Conservation (phyloP, 495 filamentous ascomycete genomes). For the Pyronema domesticum region DNA sequence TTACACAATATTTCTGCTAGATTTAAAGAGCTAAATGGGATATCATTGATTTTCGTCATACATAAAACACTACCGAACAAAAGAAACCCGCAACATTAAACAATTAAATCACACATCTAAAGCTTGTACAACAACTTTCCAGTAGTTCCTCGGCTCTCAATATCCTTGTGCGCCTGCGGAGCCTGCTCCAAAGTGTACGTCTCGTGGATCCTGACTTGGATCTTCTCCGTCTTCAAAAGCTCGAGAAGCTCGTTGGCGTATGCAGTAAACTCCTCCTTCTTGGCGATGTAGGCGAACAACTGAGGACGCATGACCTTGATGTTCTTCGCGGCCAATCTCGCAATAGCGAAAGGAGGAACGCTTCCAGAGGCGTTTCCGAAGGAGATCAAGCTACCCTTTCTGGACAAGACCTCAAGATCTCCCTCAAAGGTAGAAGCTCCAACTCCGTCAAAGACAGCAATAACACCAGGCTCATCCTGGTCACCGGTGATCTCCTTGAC, state of each 20-base stretch:
- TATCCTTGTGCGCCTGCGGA: conserved; percentile 55
- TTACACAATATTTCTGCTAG: too few species aligned
- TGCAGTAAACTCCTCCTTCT: conserved; percentile 53
- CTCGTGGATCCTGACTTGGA: conserved; percentile 63
- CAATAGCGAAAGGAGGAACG: conserved; percentile 55
- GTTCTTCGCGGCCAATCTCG: conserved; percentile 58
- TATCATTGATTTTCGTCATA: not conserved
- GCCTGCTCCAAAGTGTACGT: conserved; percentile 67
- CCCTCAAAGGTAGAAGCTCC: conserved; percentile 76
- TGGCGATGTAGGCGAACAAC: conserved; percentile 50
- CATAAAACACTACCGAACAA: too few species aligned
- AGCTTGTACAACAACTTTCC: conserved; percentile 52
- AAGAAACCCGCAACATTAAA: not conserved
- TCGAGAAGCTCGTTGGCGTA: conserved; percentile 60
- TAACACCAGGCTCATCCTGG: conserved; percentile 37
- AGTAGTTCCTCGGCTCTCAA: conserved; percentile 66
- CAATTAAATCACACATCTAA: not conserved
- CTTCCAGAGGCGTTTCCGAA: conserved; percentile 84
- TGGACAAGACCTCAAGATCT: conserved; percentile 55
- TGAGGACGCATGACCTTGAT: conserved; percentile 58
- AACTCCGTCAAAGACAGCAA: conserved; percentile 76
- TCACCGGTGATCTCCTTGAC: conserved; percentile 50
- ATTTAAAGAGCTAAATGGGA: not conserved
- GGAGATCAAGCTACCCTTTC: conserved; percentile 67
- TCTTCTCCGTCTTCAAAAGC: conserved; percentile 45